Conservation (phyloP, 2,329 filamentous ascomycete species). For the Coleophoma crateriformis region DNA sequence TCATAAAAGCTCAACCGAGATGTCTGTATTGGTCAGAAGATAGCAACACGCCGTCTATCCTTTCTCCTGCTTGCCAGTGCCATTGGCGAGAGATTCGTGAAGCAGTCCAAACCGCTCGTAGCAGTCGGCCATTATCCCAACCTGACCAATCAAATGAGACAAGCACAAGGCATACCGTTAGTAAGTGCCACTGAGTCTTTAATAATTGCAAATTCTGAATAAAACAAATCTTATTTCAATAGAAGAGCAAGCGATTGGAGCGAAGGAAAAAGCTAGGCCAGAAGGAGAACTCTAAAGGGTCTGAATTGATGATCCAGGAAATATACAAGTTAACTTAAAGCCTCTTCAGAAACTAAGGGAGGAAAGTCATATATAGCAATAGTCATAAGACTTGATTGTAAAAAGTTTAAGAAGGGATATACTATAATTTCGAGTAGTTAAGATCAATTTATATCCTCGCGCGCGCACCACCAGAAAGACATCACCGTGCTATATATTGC, state of each 20-base stretch:
- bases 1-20: too few relatives aligned
- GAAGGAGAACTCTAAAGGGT: background rate
- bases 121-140: too few relatives aligned
- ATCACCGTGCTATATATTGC: too few relatives aligned
- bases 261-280: background rate
- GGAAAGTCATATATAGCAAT: constrained; percentile 17
- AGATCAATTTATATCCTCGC: constrained; percentile 4
- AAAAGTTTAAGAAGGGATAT: constrained; percentile 5
- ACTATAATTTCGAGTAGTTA: background rate
- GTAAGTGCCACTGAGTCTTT: background rate
- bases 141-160: too few relatives aligned
- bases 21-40: too few relatives aligned
- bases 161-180: background rate
- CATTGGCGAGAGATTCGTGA: too few relatives aligned
- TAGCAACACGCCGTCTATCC: too few relatives aligned
- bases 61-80: too few relatives aligned
- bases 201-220: background rate
- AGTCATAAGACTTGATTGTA: background rate
- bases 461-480: too few relatives aligned
- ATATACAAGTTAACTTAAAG: constrained; percentile 14
- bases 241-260: constrained; percentile 12
- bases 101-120: too few relatives aligned
- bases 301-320: constrained; percentile 11
- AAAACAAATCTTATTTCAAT: constrained; percentile 1
- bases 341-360: constrained; percentile 12